These are phyloP conservation scores for Henckelia pumila DNA, from an alignment of 257 asterid species.

Conservation along the genomic window DNA sequence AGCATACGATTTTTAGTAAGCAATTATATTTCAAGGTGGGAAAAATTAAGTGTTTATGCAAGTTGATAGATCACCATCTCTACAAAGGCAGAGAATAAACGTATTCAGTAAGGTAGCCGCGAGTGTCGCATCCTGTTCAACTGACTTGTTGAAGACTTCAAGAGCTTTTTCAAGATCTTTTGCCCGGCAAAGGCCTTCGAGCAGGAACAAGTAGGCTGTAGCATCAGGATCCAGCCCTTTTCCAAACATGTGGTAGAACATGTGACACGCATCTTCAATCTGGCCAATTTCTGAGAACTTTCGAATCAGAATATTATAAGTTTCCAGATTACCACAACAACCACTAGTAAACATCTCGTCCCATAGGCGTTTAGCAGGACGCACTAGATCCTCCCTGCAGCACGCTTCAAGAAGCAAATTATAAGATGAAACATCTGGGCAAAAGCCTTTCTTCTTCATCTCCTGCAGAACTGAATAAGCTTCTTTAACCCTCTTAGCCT, in stretches of 20 bases:
- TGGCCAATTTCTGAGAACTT: conserved; percentile 56
- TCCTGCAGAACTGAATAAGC: conserved; percentile 68
- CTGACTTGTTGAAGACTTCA: conserved; percentile 43
- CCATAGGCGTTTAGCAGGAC: conserved; percentile 89
- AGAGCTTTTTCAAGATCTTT: conserved; percentile 52
- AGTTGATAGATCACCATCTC: conserved; percentile 44
- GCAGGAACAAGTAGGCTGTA: conserved; percentile 44
- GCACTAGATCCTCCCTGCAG: conserved; percentile 71
- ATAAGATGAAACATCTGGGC: conserved; percentile 59
- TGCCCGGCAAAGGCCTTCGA: conserved; percentile 58
- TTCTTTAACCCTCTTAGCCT: conserved; percentile 63
- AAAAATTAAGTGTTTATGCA: background rate
- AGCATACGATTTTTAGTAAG: background rate
- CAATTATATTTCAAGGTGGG: background rate
- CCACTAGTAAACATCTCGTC: conserved; percentile 93
- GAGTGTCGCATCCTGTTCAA: conserved; percentile 47
- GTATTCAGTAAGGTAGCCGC: conserved; percentile 37
- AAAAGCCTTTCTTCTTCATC: conserved; percentile 73
- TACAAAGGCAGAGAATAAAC: conserved; percentile 55
- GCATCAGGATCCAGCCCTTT: conserved; percentile 64
- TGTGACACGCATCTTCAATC: conserved; percentile 65
- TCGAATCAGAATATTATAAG: conserved; percentile 53
- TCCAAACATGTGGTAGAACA: conserved; percentile 64
- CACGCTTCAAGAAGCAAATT: conserved; percentile 81
- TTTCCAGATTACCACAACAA: conserved; percentile 59